phyloP scores from a whole-genome alignment of 1,139 yeast species.

The Candida sp. region DNA sequence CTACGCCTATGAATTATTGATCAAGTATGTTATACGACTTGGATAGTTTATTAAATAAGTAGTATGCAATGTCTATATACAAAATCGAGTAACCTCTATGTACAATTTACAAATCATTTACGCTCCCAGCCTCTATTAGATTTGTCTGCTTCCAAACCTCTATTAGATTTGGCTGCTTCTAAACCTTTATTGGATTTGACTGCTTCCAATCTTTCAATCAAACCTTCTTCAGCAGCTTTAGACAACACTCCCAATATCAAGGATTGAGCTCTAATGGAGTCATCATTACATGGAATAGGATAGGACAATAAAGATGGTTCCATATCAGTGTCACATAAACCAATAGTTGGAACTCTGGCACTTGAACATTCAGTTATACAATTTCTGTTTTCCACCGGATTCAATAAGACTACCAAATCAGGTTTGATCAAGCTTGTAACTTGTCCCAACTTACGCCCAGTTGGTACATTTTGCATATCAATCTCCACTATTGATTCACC shows the following conservation, averaged over 20 bases:
- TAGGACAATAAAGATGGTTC: conserved; percentile 89
- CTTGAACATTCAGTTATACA: conserved; percentile 81
- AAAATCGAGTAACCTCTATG: background rate
- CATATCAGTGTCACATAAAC: conserved; percentile 89
- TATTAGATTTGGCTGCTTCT: conserved; percentile 11
- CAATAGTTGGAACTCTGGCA: conserved; percentile 87
- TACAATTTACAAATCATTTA: background rate
- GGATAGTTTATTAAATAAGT: too few relatives aligned
- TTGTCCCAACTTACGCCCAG: conserved; percentile 52
- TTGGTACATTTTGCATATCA: conserved; percentile 41
- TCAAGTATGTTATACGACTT: too few relatives aligned
- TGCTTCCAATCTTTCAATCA: conserved; percentile 48
- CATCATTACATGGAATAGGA: conserved; percentile 96
- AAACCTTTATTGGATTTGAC: background rate
- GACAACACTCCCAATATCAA: conserved; percentile 81
- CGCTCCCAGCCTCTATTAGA: background rate
- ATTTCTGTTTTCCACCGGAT: conserved; percentile 85
- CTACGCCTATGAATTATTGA: background rate
- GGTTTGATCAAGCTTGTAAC: conserved; percentile 65
- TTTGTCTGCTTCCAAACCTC: conserved; percentile 11
- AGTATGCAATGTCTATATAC: background rate
- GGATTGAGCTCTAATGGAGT: conserved; percentile 78
- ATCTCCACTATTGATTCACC: conserved; percentile 51
- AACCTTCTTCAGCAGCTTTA: conserved; percentile 81
- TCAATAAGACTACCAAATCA: conserved; percentile 80